Conservation (phyloP, 495 filamentous ascomycete genomes). For the Aspergillus conjunctus region DNA sequence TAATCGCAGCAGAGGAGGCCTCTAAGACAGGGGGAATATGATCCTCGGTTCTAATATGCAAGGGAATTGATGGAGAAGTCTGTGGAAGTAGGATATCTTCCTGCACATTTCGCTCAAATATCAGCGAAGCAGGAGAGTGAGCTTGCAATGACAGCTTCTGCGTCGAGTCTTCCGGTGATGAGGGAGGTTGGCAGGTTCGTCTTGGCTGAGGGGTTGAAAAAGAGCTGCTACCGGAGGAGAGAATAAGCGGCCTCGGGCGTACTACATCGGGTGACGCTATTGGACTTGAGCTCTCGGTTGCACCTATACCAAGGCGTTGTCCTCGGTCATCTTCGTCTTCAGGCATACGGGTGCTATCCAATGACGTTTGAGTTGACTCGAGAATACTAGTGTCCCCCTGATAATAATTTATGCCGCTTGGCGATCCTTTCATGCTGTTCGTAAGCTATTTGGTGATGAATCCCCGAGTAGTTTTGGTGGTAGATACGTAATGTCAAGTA, state of each 20-base stretch:
- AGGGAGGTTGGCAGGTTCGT: background rate
- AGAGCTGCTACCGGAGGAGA: constrained; percentile 8
- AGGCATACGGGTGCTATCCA: background rate
- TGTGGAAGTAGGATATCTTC: constrained; percentile 20
- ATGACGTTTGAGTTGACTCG: background rate
- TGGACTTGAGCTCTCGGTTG: background rate
- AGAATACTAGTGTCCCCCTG: background rate
- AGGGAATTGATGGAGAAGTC: constrained; percentile 18
- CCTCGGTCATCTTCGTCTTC: background rate
- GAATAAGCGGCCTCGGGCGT: constrained; percentile 10
- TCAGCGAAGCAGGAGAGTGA: constrained; percentile 13
- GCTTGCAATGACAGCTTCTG: constrained; percentile 8
- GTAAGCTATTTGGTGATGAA: background rate
- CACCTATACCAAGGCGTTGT: background rate
- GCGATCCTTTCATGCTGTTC: background rate
- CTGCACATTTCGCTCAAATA: constrained; percentile 21
- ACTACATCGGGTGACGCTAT: background rate
- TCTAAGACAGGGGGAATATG: constrained; percentile 19
- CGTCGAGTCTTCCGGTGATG: constrained; percentile 6
- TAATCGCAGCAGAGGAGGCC: constrained; percentile 20
- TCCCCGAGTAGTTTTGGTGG: background rate
- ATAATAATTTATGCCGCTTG: background rate
- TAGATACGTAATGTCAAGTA: background rate
- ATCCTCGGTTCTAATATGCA: constrained; percentile 22
- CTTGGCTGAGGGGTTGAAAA: constrained; percentile 1